A percentile compares a stretch with the other conserved stretches of the same genome.
Evolutionary conservation across 495 filamentous ascomycete genomes (phyloP).

Genomic region (Neurospora sp.): DNA sequence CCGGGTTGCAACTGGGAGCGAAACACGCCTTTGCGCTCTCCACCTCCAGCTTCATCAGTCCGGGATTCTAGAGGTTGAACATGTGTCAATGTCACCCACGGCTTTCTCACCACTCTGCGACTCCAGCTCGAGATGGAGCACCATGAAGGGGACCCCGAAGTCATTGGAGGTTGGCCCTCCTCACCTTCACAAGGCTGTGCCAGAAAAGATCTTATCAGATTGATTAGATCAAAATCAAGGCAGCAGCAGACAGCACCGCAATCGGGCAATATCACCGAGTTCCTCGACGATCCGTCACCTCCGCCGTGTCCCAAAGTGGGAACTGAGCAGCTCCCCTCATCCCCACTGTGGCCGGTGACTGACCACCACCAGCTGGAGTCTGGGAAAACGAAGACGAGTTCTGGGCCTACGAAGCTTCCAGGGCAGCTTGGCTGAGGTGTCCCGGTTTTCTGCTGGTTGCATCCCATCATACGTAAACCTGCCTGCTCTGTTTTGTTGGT

Average conservation of each 20-base stretch:
- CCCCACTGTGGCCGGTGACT: not conserved
- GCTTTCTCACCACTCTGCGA: not conserved
- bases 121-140: not conserved
- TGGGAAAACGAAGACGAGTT: not conserved
- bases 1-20: not conserved
- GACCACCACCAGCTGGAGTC: not conserved
- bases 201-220: not conserved
- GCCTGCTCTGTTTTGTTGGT: not conserved
- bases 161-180: not conserved
- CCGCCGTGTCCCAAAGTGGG: not conserved
- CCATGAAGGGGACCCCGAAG: not conserved
- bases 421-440: not conserved
- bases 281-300: not conserved
- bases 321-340: not conserved
- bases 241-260: not conserved
- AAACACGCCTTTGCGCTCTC: not conserved
- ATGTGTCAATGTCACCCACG: not conserved
- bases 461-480: not conserved
- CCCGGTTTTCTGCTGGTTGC: not conserved
- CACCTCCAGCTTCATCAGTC: not conserved
- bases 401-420: not conserved
- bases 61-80: not conserved
- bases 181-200: not conserved
- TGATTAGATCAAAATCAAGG: not conserved
- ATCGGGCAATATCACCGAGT: not conserved